phyloP scores from a whole-genome alignment of 257 asterid species.

The Rehmannia glutinosa region DNA sequence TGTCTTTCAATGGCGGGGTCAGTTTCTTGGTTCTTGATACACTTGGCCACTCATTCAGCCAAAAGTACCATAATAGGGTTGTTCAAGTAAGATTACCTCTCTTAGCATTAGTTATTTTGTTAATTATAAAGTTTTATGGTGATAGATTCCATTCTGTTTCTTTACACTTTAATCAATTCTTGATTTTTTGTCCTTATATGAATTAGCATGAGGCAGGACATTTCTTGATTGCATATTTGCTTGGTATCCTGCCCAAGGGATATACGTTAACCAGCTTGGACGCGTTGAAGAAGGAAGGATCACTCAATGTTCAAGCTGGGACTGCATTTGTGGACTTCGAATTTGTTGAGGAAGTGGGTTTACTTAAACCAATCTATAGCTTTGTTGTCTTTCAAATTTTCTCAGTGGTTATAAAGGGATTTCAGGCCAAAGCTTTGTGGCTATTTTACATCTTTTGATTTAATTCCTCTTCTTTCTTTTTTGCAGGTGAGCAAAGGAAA shows the following conservation, averaged over 20 bases:
- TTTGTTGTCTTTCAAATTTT: background rate
- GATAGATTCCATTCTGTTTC: background rate
- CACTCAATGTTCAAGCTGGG: conserved; percentile 94
- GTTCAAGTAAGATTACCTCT: conserved; percentile 53
- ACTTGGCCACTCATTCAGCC: conserved; percentile 80
- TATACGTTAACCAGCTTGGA: conserved; percentile 89
- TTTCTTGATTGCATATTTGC: conserved; percentile 92
- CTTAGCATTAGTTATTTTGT: background rate
- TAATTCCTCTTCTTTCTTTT: conserved; percentile 1
- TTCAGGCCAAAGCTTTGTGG: no score
- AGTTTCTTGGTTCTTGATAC: conserved; percentile 87
- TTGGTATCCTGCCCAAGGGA: conserved; percentile 85
- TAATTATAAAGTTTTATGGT: background rate
- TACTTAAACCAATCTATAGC: conserved; percentile 17
- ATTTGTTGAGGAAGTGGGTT: conserved; percentile 81
- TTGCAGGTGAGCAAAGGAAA: conserved; percentile 86
- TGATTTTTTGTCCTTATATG: conserved; percentile 19
- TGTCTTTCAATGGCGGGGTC: conserved; percentile 74
- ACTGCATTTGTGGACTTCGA: conserved; percentile 93
- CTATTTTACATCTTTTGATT: background rate
- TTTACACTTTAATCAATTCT: conserved; percentile 12
- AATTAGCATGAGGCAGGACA: conserved; percentile 97
- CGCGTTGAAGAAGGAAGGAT: conserved; percentile 85
- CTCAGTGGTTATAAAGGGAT: background rate
- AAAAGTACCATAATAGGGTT: conserved; percentile 88